phyloP scores from a whole-genome alignment of 2,329 filamentous ascomycete genomes.

The Arachnomyces sp. region DNA sequence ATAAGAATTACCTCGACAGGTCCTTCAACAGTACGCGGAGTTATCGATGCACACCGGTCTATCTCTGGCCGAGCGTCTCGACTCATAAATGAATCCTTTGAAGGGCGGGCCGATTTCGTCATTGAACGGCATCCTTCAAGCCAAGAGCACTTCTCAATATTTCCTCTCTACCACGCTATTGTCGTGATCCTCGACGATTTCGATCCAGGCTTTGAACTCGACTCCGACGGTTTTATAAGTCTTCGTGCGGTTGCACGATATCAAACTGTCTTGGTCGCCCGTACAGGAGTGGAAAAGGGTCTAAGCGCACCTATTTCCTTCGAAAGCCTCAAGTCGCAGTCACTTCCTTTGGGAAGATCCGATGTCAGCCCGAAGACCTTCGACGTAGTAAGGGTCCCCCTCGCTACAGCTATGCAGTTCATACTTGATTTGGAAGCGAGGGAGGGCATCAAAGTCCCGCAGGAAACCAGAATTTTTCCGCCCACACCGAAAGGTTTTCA shows the following conservation, averaged over 20 bases:
- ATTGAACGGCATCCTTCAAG: neutral
- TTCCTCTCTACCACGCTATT: slow-evolving; percentile 1
- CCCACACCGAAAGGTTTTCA: neutral
- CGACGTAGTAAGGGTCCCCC: slow-evolving; percentile 1
- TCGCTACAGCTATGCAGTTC: neutral
- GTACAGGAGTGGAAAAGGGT: neutral
- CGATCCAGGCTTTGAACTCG: neutral
- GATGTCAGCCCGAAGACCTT: neutral
- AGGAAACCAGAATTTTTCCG: neutral
- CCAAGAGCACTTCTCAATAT: neutral
- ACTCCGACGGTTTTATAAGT: neutral
- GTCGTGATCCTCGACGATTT: neutral
- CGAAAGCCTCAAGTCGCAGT: slow-evolving; percentile 1
- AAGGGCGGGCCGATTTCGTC: too few species aligned
- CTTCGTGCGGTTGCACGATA: too few species aligned
- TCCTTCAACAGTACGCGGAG: neutral
- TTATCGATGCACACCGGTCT: neutral
- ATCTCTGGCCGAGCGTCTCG: neutral
- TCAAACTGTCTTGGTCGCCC: slow-evolving; percentile 1
- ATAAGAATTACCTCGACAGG: neutral
- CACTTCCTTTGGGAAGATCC: neutral
- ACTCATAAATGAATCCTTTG: neutral
- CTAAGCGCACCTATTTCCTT: slow-evolving; percentile 2
- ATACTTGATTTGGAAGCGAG: neutral
- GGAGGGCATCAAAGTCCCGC: neutral